Base-by-base conservation (phyloP, 805 yeast genomes). In the Ogataea philodendri region DNA sequence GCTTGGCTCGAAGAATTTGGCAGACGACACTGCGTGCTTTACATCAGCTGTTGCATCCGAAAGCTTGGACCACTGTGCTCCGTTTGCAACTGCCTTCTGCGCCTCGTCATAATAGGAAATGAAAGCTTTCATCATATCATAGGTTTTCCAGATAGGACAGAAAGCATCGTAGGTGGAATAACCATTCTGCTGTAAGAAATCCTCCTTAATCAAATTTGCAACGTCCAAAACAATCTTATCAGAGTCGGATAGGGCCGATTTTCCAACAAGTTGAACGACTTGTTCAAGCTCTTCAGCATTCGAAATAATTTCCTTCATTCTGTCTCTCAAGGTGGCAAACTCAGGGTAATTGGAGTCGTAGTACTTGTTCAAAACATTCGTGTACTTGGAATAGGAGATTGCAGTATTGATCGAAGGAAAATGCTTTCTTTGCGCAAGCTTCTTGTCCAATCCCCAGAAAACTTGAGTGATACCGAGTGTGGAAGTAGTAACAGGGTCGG, bases 391-490 rank as follows among this genome's bases (percentile, higher is more conserved):
- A 70, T 93, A 93, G 14, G 98, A 93, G 16, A 86, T 89, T 8
- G 95, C 76, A 9, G 98, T 93, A 70, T 93, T 93, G 62, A 93
- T 85, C 22, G 97, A 90, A 54, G 99, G 99, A 86, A 93, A 93
- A 72, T 93, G 99, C 71, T 93, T 93, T 76, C 99, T 89, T 74
- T 93, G 99, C 15, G 99, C 98, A 59, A 93, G 77, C 67, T 90
- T 93, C 70, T 93, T 93, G 70, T 93, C 99, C 66, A 93, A 77
- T 69, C 99, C 99, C 99, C 99, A 93, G 72, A 93, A 93, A 35
- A 93, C 99, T 72, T 93, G 99, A n/a, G 98, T 93, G 54, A 93
- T 93, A 84, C 97, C 97, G 59, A 93, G 78, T 22, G 99, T 93
- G 6, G 98, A 79, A 14, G 97, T 90, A 17, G 99, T 93, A 52